Percentiles rank a stretch among this genome's conserved stretches.
These are phyloP conservation scores for Pyricularia sp. DNA, from an alignment of 2,329 filamentous ascomycete genomes.

Conservation along the genomic window DNA sequence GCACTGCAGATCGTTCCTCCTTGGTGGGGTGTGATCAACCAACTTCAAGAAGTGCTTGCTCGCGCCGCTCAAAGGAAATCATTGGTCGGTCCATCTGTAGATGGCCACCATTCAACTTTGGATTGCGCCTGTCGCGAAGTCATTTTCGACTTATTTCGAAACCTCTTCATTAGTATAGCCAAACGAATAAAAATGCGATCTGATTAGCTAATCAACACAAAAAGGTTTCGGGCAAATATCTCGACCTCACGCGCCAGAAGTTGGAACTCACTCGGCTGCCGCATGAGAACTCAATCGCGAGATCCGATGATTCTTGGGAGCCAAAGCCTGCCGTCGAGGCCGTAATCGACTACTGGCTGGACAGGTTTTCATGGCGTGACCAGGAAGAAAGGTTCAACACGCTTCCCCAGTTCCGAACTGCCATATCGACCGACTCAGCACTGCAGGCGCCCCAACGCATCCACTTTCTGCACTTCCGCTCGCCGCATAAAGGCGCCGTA, in stretches of 20 bases:
- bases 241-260: conserved; percentile 58
- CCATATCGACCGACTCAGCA: conserved; percentile 30
- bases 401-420: conserved; percentile 56
- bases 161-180: background rate
- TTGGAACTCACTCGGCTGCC: conserved; percentile 57
- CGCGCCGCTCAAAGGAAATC: background rate
- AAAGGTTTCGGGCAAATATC: conserved; percentile 57
- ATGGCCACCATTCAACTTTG: background rate
- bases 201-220: background rate
- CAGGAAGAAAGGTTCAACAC: conserved; percentile 50
- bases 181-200: background rate
- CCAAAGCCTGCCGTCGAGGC: conserved; percentile 54
- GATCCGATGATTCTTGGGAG: conserved; percentile 44
- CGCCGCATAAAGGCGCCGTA: conserved; percentile 41
- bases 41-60: background rate
- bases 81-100: background rate
- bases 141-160: background rate
- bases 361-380: conserved; percentile 55
- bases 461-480: conserved; percentile 56
- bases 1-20: background rate
- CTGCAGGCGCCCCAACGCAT: conserved; percentile 31
- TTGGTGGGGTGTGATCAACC: background rate
- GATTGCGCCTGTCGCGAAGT: background rate
- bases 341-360: conserved; percentile 58
- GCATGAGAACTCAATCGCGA: conserved; percentile 41